These are phyloP conservation scores for Parastagonospora nodorum DNA, from an alignment of 2,329 filamentous ascomycete genomes.

Conservation along the genomic window DNA sequence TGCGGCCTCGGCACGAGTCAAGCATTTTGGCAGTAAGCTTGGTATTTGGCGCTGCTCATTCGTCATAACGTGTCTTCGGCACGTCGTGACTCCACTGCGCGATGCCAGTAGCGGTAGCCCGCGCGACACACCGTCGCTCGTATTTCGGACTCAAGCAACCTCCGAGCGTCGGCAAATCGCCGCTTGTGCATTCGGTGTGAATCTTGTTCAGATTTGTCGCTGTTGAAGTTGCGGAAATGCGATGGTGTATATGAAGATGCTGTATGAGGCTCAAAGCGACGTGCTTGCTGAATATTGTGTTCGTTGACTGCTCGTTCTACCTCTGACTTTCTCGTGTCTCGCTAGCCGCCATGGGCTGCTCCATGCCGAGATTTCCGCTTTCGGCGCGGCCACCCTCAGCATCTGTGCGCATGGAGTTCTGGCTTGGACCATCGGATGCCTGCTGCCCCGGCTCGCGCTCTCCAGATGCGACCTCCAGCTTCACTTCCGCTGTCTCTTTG, in stretches of 20 bases:
- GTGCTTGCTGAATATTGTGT: too few species aligned
- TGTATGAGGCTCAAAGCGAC: too few species aligned
- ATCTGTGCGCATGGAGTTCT: neutral
- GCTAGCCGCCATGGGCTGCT: neutral
- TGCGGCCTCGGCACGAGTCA: constrained; percentile 14
- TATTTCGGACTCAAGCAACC: too few species aligned
- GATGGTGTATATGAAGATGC: too few species aligned
- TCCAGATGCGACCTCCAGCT: neutral
- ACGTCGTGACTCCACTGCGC: neutral
- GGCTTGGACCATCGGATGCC: neutral
- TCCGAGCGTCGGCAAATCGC: too few species aligned
- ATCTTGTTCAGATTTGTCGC: too few species aligned
- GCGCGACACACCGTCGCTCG: too few species aligned
- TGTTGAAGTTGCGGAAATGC: too few species aligned
- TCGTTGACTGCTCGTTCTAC: too few species aligned
- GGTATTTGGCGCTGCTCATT: neutral
- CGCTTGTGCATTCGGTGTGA: too few species aligned
- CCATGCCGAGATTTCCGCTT: neutral
- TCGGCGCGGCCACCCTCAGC: neutral
- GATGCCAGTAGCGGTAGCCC: too few species aligned
- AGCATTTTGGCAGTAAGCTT: constrained; percentile 11
- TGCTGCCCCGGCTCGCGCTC: neutral
- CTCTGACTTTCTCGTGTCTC: too few species aligned
- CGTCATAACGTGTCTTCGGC: neutral
- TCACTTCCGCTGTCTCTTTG: constrained; percentile 2